A percentile compares a stretch with the other conserved stretches of the same genome.
Conservation (phyloP, 805 yeast species). For the Spathaspora hagerdaliae region DNA sequence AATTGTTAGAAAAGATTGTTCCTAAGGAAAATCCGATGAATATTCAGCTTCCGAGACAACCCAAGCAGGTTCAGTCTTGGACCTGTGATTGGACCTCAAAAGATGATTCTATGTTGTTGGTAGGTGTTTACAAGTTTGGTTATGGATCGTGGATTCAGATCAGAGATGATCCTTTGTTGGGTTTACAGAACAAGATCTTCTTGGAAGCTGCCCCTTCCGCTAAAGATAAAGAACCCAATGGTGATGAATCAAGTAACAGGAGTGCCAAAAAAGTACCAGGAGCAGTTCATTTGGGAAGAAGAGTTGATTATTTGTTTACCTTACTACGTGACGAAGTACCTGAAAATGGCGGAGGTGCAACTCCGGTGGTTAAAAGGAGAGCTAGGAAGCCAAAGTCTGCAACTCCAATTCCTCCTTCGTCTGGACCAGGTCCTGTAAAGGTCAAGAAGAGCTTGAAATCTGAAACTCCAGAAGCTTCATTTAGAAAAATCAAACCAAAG, state of each 20-base stretch:
- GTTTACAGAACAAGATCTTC: constrained; percentile 79
- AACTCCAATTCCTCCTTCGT: constrained; percentile 6
- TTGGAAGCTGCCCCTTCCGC: constrained; percentile 35
- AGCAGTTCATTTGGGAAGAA: constrained; percentile 84
- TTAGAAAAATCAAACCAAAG: constrained; percentile 5
- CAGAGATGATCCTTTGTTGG: constrained; percentile 91
- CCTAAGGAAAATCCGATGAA: constrained; percentile 53
- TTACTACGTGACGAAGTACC: constrained; percentile 61
- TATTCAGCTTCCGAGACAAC: constrained; percentile 57
- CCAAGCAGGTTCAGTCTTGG: constrained; percentile 90
- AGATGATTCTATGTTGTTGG: constrained; percentile 82
- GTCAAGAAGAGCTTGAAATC: constrained; percentile 2
- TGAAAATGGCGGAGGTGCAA: constrained; percentile 9
- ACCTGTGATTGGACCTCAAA: constrained; percentile 75
- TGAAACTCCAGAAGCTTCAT: constrained; percentile 5
- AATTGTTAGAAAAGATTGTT: constrained; percentile 49
- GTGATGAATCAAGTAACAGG: constrained; percentile 7
- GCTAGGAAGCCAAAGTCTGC: constrained; percentile 11
- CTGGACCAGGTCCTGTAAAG: not conserved
- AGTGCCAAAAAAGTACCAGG: constrained; percentile 75
- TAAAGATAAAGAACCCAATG: constrained; percentile 2
- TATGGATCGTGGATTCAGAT: constrained; percentile 94
- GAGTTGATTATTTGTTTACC: constrained; percentile 80
- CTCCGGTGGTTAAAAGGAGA: constrained; percentile 14
- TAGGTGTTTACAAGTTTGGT: constrained; percentile 90